phyloP scores from a whole-genome alignment of 169 alveolate species.

The Fabrea salina region DNA sequence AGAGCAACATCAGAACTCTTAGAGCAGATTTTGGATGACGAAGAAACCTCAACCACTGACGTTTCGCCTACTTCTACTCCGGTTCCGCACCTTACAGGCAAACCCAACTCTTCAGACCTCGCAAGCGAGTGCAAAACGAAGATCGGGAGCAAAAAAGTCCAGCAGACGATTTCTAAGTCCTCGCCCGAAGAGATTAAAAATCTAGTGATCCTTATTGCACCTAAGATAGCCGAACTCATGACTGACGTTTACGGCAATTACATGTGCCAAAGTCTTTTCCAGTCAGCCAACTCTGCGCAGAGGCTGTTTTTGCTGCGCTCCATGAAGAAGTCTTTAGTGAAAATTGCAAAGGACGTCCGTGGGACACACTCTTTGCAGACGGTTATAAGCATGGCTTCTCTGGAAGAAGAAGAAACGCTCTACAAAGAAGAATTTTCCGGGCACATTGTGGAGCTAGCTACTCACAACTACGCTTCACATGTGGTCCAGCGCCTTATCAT shows the following conservation, averaged over 20 bases:
- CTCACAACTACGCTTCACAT: slow-evolving; percentile 63
- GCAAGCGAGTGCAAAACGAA: background rate
- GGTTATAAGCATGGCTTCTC: slow-evolving; percentile 41
- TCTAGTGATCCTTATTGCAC: no score
- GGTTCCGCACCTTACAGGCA: no score
- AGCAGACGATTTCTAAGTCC: background rate
- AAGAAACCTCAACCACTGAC: no score
- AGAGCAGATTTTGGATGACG: no score
- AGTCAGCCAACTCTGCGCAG: slow-evolving; percentile 41
- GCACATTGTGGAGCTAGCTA: slow-evolving; percentile 37
- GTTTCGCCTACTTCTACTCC: no score
- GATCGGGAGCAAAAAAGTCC: background rate
- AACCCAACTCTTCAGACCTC: no score
- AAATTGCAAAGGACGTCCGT: slow-evolving; percentile 60
- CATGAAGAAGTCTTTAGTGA: slow-evolving; percentile 43
- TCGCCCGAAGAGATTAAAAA: background rate
- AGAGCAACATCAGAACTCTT: no score
- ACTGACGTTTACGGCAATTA: slow-evolving; percentile 78
- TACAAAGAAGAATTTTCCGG: slow-evolving; percentile 30
- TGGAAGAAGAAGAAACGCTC: slow-evolving; percentile 55
- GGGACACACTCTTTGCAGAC: slow-evolving; percentile 82
- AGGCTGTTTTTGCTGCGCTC: slow-evolving; percentile 50
- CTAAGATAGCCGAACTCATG: slow-evolving; percentile 52
- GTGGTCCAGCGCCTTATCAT: slow-evolving; percentile 36
- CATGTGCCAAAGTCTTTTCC: slow-evolving; percentile 60